A percentile compares a stretch with the other conserved stretches of the same genome.
Conservation (phyloP, 768 basidiomycete species). For the Cytidiella melzeri region DNA sequence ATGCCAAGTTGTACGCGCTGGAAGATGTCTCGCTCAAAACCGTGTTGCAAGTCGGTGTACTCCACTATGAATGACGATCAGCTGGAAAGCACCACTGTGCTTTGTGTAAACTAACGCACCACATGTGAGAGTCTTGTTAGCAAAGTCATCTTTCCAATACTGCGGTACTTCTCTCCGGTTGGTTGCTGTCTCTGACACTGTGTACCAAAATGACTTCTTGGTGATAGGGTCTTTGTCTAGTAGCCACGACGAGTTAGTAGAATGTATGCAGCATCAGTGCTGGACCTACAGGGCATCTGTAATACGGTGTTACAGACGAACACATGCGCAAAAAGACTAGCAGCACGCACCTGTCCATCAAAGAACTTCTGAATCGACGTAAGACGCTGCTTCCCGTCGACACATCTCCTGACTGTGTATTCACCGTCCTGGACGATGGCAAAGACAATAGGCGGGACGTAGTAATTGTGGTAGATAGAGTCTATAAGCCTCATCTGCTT, state of each 20-base stretch:
- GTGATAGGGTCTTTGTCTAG: conserved; percentile 6
- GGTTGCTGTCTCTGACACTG: background rate
- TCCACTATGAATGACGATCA: conserved; percentile 44
- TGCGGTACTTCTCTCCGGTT: background rate
- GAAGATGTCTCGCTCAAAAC: conserved; percentile 72
- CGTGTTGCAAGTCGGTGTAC: conserved; percentile 49
- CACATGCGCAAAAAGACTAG: too few species aligned
- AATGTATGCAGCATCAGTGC: too few species aligned
- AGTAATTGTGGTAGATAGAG: conserved; percentile 48
- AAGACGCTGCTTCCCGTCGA: conserved; percentile 50
- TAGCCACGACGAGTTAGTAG: too few species aligned
- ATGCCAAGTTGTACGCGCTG: conserved; percentile 80
- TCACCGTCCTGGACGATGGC: conserved; percentile 32
- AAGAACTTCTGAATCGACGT: conserved; percentile 41
- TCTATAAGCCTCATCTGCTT: conserved; percentile 57
- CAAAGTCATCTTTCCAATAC: conserved; percentile 3
- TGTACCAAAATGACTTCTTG: conserved; percentile 1
- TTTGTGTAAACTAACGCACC: too few species aligned
- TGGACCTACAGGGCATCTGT: conserved; percentile 55
- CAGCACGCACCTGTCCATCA: conserved; percentile 36
- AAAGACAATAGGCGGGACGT: conserved; percentile 47
- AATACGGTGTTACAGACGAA: conserved; percentile 4
- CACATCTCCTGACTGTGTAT: conserved; percentile 33
- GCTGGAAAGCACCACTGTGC: too few species aligned
- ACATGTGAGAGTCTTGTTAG: background rate